Base-by-base conservation (phyloP, 2,329 filamentous ascomycete genomes). In the Diaporthe citri region DNA sequence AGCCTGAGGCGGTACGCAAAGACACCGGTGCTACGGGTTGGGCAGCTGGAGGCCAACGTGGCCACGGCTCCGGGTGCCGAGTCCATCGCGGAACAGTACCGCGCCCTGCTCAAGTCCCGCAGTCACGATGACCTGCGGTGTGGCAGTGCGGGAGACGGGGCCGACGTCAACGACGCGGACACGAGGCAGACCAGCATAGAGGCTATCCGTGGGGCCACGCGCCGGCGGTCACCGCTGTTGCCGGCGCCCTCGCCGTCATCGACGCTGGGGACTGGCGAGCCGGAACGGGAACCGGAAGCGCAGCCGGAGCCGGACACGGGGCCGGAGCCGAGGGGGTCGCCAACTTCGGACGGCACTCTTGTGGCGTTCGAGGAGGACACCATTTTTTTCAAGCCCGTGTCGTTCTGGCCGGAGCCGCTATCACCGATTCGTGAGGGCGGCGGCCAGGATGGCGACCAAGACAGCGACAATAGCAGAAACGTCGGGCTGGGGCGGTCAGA, bases 21-120 rank as follows among this genome's bases (percentile, higher is more conserved):
- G 79, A 90, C 88, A 2, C 88, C 88, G 0, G 86, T 89, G 31
- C 84, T 84, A 56, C 82, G 82, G 13, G 87, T 90, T 74, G 87
- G 87, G 20, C 88, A 90, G 77, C 82, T 88, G 2, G 88, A 90
- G 75, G 81, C 76, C 56, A 78, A 81, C 9, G 66, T 74, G 78
- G 20, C 76, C 79, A 34, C 74, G 76, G 83, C 82, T 1, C 83
- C 84, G 1, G 88, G 85, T 77, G 85, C 86, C 46, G 87, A 89
- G 71, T 80, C 84, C 52, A 87, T 90, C 46, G 88, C 88, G 31
- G 86, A 88, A 57, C 87, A 89, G 71, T 90, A 90, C 76, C 83
- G 83, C 25, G 85, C 85, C 2, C 77, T 90, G 2, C 81, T 89
- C 5, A 85, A 87, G 28, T 83, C 84, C 0, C 83, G 83, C 56